A percentile compares a stretch with the other conserved stretches of the same genome.
Conservation (phyloP, 2,329 filamentous ascomycete genomes). For the Apiospora phragmitis region DNA sequence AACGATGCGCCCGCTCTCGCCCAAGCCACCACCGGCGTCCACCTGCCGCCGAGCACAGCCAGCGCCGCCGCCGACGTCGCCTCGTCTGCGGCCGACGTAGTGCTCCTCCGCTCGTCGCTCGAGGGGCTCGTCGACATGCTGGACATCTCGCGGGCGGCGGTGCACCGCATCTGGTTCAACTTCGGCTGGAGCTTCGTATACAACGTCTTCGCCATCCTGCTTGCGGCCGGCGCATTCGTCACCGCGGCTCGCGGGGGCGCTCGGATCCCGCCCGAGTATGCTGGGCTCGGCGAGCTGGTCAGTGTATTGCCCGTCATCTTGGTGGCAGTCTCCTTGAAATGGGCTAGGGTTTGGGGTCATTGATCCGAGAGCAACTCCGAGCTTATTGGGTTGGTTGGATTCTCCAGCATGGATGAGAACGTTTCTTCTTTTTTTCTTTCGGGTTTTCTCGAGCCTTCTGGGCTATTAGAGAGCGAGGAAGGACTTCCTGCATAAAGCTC, state of each 20-base stretch:
- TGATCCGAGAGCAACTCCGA: background rate
- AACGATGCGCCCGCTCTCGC: slow-evolving; percentile 76
- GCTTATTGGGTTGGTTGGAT: background rate
- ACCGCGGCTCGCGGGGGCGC: slow-evolving; percentile 21
- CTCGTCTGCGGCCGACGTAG: slow-evolving; percentile 65
- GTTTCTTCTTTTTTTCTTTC: background rate
- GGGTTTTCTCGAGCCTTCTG: background rate
- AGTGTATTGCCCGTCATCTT: slow-evolving; percentile 71
- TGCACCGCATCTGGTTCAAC: slow-evolving; percentile 62
- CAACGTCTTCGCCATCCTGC: slow-evolving; percentile 66
- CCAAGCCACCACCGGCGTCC: slow-evolving; percentile 69
- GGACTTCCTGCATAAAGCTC: background rate
- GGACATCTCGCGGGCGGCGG: slow-evolving; percentile 47
- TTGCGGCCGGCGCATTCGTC: slow-evolving; percentile 67
- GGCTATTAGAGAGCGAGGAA: background rate
- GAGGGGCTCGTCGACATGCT: slow-evolving; percentile 59
- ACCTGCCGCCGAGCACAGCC: slow-evolving; percentile 44
- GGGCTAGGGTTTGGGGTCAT: slow-evolving; percentile 30
- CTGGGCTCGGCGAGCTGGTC: slow-evolving; percentile 65
- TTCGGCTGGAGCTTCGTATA: slow-evolving; percentile 72
- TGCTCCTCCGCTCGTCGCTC: slow-evolving; percentile 61
- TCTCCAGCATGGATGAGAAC: background rate
- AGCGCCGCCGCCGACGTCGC: slow-evolving; percentile 64
- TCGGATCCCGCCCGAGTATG: slow-evolving; percentile 51
- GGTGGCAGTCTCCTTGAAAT: slow-evolving; percentile 52